These are phyloP conservation scores for Cladorrhinum sp. DNA, from an alignment of 2,329 filamentous ascomycete species.

Conservation along the genomic window DNA sequence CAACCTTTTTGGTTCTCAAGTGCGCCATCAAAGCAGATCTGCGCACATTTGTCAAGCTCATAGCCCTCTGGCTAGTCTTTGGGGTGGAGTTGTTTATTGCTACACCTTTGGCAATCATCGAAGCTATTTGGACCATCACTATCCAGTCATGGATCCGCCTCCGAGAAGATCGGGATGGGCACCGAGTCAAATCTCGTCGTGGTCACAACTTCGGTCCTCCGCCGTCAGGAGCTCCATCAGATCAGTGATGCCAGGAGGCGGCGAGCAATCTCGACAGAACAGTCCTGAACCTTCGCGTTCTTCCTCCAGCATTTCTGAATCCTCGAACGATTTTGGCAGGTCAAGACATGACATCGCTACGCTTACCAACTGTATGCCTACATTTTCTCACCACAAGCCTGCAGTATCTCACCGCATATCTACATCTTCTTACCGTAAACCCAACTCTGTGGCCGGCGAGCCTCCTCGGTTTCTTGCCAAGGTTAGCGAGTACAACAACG, in stretches of 20 bases:
- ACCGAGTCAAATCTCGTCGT: not conserved
- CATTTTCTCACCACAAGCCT: not conserved
- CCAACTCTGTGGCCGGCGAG: not conserved
- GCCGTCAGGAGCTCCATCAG: not conserved
- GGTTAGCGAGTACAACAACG: not conserved
- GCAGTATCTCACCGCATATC: not conserved
- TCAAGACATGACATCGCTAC: not conserved
- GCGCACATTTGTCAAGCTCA: not conserved
- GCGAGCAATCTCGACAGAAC: not conserved
- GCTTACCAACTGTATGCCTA: not conserved
- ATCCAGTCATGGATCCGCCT: slow-evolving; percentile 4
- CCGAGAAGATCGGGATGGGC: slow-evolving; percentile 1
- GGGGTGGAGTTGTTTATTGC: not conserved
- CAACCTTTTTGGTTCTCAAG: slow-evolving; percentile 4
- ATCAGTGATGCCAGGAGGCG: not conserved
- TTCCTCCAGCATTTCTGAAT: not conserved
- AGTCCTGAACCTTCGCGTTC: not conserved
- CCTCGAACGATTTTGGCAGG: not conserved
- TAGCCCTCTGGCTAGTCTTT: slow-evolving; percentile 6
- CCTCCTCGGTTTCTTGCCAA: not conserved
- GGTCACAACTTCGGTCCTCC: not conserved
- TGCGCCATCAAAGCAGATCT: slow-evolving; percentile 1
- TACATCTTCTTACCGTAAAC: not conserved
- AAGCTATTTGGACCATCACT: no score
- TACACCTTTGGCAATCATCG: not conserved